These are phyloP conservation scores for Fusarium sacchari DNA, from an alignment of 2,329 filamentous ascomycete genomes.

Conservation along the genomic window DNA sequence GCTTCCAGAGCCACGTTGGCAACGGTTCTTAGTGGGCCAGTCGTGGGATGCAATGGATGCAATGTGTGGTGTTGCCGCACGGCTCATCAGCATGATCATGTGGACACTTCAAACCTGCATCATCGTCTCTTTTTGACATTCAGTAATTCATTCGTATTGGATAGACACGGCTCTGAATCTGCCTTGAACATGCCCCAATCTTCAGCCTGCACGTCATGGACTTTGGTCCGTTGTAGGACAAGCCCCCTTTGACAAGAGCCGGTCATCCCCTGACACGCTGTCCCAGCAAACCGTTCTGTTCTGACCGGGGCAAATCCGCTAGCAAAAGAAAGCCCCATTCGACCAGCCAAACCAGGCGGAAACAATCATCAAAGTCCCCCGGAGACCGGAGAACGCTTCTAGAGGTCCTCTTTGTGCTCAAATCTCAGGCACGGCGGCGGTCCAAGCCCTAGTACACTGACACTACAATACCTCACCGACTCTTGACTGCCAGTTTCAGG, in stretches of 20 bases:
- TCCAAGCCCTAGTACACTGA: conserved; percentile 13
- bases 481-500: conserved; percentile 13
- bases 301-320: conserved; percentile 14
- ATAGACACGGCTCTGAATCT: background rate
- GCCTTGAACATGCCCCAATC: background rate
- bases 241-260: conserved; percentile 21
- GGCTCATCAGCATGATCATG: conserved; percentile 23
- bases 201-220: conserved; percentile 28
- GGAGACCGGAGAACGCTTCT: conserved; percentile 26
- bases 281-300: conserved; percentile 20
- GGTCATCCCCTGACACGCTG: conserved; percentile 22
- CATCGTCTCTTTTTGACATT: background rate
- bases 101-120: conserved; percentile 1
- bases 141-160: background rate
- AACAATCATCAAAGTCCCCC: conserved; percentile 27
- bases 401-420: conserved; percentile 17
- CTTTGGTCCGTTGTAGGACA: conserved; percentile 11
- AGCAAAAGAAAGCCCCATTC: conserved; percentile 24
- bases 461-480: conserved; percentile 25
- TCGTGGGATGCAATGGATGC: background rate
- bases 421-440: conserved; percentile 21
- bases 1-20: conserved; percentile 30
- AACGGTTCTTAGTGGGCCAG: conserved; percentile 30
- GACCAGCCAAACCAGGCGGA: conserved; percentile 29
- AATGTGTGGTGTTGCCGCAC: background rate